Evolutionary conservation across 352 stramenopile species (phyloP).

Genomic region (Phytophthora citrophthora): DNA sequence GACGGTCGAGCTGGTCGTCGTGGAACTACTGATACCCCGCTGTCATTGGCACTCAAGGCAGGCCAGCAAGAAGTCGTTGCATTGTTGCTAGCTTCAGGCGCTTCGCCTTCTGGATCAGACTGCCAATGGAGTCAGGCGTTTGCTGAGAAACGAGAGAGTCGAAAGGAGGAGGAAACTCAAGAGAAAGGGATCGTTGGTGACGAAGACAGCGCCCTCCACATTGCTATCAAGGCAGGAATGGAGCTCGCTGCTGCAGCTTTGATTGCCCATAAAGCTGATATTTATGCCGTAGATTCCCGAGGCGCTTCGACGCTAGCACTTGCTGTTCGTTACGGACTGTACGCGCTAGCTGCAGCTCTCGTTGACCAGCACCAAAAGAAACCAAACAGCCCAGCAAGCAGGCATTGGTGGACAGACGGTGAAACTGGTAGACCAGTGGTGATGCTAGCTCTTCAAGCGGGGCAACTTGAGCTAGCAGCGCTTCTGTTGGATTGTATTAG

Average conservation of each 20-base stretch:
- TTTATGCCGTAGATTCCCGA: conserved; percentile 47
- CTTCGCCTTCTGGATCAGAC: conserved; percentile 31
- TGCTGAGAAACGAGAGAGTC: conserved; percentile 20
- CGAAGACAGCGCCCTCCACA: conserved; percentile 56
- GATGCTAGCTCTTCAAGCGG: conserved; percentile 58
- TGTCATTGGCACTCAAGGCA: conserved; percentile 65
- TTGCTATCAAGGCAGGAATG: conserved; percentile 65
- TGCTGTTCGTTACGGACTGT: conserved; percentile 69
- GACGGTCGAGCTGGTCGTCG: conserved; percentile 35
- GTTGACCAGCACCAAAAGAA: conserved; percentile 37
- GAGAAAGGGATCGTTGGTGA: conserved; percentile 25
- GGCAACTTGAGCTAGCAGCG: conserved; percentile 62
- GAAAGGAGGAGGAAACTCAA: conserved; percentile 9
- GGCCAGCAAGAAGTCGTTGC: conserved; percentile 61
- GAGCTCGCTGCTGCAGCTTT: conserved; percentile 47
- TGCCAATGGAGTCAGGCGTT: conserved; percentile 40
- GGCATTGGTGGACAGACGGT: conserved; percentile 51
- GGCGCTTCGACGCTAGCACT: conserved; percentile 51
- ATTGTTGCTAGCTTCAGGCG: conserved; percentile 47
- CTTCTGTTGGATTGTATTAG: conserved; percentile 54
- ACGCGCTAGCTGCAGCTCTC: conserved; percentile 45
- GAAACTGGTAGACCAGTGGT: conserved; percentile 52
- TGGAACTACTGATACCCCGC: conserved; percentile 56
- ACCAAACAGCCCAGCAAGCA: conserved; percentile 12
- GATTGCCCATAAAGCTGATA: conserved; percentile 52